Evolutionary conservation across 1,284 basidiomycete species (phyloP).

Genomic region (Porodaedalea pini): DNA sequence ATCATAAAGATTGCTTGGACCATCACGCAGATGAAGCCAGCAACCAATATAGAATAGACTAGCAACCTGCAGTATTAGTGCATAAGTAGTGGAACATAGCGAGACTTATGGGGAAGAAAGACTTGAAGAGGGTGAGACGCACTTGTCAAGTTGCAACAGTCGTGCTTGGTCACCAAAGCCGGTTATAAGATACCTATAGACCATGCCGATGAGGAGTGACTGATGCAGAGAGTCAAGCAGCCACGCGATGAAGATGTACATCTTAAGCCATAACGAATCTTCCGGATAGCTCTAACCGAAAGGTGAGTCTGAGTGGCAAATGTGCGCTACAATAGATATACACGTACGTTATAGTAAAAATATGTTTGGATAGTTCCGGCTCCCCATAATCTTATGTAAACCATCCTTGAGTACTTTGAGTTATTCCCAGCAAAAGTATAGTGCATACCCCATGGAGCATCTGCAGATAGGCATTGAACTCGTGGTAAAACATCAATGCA

Average conservation of each 20-base stretch:
- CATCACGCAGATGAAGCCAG: constrained; percentile 5
- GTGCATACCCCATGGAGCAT: constrained; percentile 16
- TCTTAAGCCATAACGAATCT: constrained; percentile 10
- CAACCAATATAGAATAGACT: not conserved
- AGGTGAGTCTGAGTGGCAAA: no score
- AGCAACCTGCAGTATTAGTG: not conserved
- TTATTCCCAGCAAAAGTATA: not conserved
- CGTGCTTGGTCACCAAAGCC: constrained; percentile 1
- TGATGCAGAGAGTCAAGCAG: constrained; percentile 17
- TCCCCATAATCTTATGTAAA: constrained; percentile 13
- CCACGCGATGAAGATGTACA: constrained; percentile 12
- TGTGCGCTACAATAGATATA: not conserved
- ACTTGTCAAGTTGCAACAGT: constrained; percentile 5
- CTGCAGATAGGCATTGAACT: not conserved
- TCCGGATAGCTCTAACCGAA: constrained; percentile 4
- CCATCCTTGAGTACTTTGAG: not conserved
- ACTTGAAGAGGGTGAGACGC: not conserved
- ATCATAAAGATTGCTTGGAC: constrained; percentile 12
- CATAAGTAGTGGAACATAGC: not conserved
- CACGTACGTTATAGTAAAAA: constrained; percentile 16
- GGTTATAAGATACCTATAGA: constrained; percentile 13
- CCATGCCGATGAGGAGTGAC: constrained; percentile 5
- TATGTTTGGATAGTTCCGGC: constrained; percentile 17
- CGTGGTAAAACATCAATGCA: not conserved
- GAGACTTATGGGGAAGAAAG: not conserved